Base-by-base conservation (phyloP, 2,329 filamentous ascomycete genomes). In the Cordyceps farinosa region DNA sequence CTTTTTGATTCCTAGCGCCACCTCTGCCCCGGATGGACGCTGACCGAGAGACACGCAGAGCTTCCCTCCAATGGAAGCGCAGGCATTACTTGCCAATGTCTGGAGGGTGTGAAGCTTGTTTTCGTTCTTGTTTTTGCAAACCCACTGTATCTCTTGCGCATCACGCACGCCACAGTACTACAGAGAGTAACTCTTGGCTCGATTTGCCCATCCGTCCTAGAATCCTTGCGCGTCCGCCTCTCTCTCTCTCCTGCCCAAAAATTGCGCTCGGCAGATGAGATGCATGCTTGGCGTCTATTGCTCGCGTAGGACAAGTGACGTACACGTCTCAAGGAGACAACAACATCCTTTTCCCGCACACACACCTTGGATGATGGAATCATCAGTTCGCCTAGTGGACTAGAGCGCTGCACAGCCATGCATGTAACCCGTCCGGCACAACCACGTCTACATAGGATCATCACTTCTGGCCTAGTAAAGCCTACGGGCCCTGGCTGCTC, bases 21-120 rank as follows among this genome's bases (percentile, higher is more conserved):
- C 48, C 22, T 13, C 11, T 42, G 17, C 58, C 58, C 48, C 34
- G 58, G 38, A 52, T 51, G 36, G 36, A 52, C 29, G 7, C 48
- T 42, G 58, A 36, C 58, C 58, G 58, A 61, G 48, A 53, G 29
- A 61, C 48, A 61, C 10, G 10, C 7, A 27, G 29, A 7, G 5
- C 27, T 17, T 13, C n/a, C 48, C 48, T 34, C 47, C 47, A 61
- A 61, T 61, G n/a, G 10, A 22, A 30, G 45, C 5, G 6, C 10
- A 47, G 42, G 32, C 3, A 59, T 59, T 47, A 44, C 40, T 27
- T 47, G 22, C 56, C 22, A 32, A 15, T 22, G 45, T 51, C 15
- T 40, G 38, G 38, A 45, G 13, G 22, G 45, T 17, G 34, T 34
- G 57, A 50, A 53, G 57, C 57, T 61, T 45, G 38, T 53, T 61